phyloP scores from a whole-genome alignment of 768 basidiomycete species.

The Leccinum sublutescens region DNA sequence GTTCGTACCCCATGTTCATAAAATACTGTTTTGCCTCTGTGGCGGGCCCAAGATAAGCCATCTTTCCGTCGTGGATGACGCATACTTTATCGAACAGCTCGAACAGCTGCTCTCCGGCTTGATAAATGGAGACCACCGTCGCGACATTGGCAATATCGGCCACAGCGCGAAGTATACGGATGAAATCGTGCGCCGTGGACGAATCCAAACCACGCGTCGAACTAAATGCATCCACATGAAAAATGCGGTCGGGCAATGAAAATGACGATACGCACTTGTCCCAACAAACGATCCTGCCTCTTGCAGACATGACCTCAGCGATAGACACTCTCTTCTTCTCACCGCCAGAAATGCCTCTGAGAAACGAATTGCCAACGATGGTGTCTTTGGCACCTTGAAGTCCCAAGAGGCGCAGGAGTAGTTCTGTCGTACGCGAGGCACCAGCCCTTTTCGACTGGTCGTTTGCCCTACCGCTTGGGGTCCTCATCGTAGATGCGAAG shows the following conservation, averaged over 20 bases:
- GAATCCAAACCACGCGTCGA: conserved; percentile 65
- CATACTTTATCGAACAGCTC: conserved; percentile 55
- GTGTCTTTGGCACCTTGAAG: conserved; percentile 71
- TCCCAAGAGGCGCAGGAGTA: conserved; percentile 70
- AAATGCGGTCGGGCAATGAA: neutral
- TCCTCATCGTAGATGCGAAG: conserved; percentile 53
- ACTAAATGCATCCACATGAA: conserved; percentile 35
- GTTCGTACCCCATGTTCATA: conserved; percentile 39
- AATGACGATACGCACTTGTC: conserved; percentile 55
- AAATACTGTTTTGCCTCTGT: conserved; percentile 3
- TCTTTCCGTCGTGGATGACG: conserved; percentile 8
- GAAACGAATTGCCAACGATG: conserved; percentile 71
- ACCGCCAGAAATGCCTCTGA: conserved; percentile 74
- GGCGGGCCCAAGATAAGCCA: conserved; percentile 8
- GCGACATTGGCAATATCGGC: conserved; percentile 55
- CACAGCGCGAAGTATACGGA: conserved; percentile 59
- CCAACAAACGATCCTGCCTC: conserved; percentile 67
- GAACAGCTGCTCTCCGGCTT: conserved; percentile 71
- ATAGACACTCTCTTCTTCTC: conserved; percentile 82
- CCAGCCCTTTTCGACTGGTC: conserved; percentile 28
- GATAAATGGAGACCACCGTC: conserved; percentile 82
- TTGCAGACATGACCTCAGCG: conserved; percentile 62
- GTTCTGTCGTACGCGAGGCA: conserved; percentile 36
- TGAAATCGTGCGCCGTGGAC: conserved; percentile 72
- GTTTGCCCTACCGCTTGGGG: conserved; percentile 31